Conservation (phyloP, 2,329 filamentous ascomycete species). For the Shiraia bambusicola region DNA sequence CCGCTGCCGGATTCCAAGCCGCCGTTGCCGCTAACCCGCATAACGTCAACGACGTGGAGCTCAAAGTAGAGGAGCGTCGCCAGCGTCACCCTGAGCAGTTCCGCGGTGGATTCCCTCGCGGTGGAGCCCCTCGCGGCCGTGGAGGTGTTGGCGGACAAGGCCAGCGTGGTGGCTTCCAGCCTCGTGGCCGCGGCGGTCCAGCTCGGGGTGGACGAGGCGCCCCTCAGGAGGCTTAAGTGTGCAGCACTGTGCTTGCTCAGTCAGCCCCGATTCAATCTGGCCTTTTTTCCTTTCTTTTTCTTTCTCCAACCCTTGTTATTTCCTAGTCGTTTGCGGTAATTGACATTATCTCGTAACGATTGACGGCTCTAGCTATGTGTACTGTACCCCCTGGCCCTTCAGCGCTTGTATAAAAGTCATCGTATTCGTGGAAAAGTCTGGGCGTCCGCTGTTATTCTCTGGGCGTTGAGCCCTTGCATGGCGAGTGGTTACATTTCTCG, state of each 20-base stretch:
- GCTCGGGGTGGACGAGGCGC: constrained; percentile 55
- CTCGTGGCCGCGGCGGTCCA: constrained; percentile 66
- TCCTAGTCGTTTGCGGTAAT: constrained; percentile 12
- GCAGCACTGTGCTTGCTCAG: constrained; percentile 1
- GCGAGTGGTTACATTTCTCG: constrained; percentile 40
- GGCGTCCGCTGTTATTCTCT: constrained; percentile 32
- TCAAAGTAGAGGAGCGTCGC: constrained; percentile 86
- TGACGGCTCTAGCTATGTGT: constrained; percentile 42
- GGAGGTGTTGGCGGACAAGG: constrained; percentile 60
- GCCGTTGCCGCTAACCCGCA: constrained; percentile 85
- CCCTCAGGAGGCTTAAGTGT: constrained; percentile 38
- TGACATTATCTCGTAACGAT: constrained; percentile 34
- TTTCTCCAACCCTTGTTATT: constrained; percentile 5
- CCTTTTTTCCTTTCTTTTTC: constrained; percentile 6
- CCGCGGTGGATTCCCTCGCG: constrained; percentile 42
- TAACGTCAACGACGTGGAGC: constrained; percentile 75
- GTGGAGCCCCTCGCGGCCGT: constrained; percentile 57
- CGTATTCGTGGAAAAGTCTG: constrained; percentile 39
- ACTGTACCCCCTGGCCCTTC: constrained; percentile 39
- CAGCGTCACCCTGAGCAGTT: constrained; percentile 48
- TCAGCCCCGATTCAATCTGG: no score
- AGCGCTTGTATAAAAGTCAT: constrained; percentile 44
- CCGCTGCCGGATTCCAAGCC: constrained; percentile 75
- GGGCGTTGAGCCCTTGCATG: constrained; percentile 42
- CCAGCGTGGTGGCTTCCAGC: constrained; percentile 68